Conservation (phyloP, 2,329 filamentous ascomycete genomes). For the Beauveria bassiana region DNA sequence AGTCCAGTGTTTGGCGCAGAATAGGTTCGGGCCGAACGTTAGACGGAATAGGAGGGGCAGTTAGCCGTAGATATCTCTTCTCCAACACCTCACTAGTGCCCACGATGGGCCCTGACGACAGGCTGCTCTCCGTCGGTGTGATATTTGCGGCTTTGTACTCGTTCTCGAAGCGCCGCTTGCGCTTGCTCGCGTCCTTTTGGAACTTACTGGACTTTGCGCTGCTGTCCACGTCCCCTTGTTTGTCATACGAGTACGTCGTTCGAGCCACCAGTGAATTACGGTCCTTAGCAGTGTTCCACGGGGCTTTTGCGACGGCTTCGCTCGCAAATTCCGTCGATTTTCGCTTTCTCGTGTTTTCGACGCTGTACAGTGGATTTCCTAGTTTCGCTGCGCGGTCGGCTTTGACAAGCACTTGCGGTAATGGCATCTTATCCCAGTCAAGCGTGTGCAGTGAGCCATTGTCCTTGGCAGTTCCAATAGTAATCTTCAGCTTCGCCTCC, state of each 20-base stretch:
- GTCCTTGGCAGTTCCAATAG: constrained; percentile 77
- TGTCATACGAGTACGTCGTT: constrained; percentile 51
- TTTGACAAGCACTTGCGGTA: constrained; percentile 78
- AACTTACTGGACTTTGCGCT: constrained; percentile 71
- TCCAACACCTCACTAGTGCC: constrained; percentile 79
- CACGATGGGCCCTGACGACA: constrained; percentile 64
- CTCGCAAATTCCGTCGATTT: constrained; percentile 64
- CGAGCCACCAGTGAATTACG: constrained; percentile 61
- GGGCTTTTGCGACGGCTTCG: constrained; percentile 49
- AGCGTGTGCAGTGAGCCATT: constrained; percentile 61
- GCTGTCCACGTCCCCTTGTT: constrained; percentile 37
- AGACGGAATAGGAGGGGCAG: constrained; percentile 78
- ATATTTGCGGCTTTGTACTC: constrained; percentile 50
- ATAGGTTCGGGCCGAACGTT: constrained; percentile 78
- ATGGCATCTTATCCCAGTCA: constrained; percentile 75
- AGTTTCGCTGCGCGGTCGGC: constrained; percentile 53
- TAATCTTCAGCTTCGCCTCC: constrained; percentile 74
- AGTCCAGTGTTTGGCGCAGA: constrained; percentile 74
- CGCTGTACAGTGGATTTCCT: constrained; percentile 28
- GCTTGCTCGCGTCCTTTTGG: constrained; percentile 82
- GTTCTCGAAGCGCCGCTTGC: constrained; percentile 76
- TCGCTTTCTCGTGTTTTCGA: constrained; percentile 60
- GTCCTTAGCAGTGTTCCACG: constrained; percentile 68
- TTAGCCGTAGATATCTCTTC: constrained; percentile 92
- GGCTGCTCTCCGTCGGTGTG: constrained; percentile 49